Base-by-base conservation (phyloP, 106 monocot species). In the Dioscorea alata region DNA sequence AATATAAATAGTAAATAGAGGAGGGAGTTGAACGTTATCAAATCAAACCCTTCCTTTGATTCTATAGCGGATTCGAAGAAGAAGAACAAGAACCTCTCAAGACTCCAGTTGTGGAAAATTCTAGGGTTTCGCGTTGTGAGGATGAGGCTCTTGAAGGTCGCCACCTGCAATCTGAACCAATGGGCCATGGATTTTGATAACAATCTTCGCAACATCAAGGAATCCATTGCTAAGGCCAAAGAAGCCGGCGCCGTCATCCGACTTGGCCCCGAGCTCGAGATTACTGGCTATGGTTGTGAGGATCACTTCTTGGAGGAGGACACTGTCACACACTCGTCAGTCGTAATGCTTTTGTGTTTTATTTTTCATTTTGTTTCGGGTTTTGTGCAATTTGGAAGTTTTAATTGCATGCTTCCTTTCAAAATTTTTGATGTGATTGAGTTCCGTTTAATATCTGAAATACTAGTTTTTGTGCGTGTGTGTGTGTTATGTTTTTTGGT, bases 141-240 rank as follows among this genome's bases (percentile, higher is more conserved):
- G 74, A 99, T 99, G 97, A 99, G 97, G 85, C 85, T 99, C n/a
- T 61, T 99, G 60, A 90, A 87, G 73, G 84, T 93, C 33, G 89
- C 97, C 16, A 92, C 97, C 15, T 99, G 97, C 67, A 99, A 92
- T 61, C 60, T 99, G 49, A 89, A 99, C 64, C 97, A 99, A 74
- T 99, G 97, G 97, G 97, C 97, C 13, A 92, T 99, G 97, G 97
- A 99, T 69, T 99, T 99, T 18, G 97, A 93, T 21, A 87, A 66
- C 73, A 99, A 99, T 78, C 17, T 99, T 34, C 33, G 61, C 60
- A 99, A 93, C 60, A 85, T 99, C 59, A 99, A 92, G 79, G 85
- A 87, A 28, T 93, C 92, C 10, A 99, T 99, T 28, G 19, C 34
- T 4, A 78, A 61, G 58, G 97, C 97, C 23, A 92, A 93, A 60